A percentile compares a stretch with the other conserved stretches of the same genome.
These are phyloP conservation scores for Tolypocladium endophyticum DNA, from an alignment of 2,329 filamentous ascomycete species.

Conservation along the genomic window DNA sequence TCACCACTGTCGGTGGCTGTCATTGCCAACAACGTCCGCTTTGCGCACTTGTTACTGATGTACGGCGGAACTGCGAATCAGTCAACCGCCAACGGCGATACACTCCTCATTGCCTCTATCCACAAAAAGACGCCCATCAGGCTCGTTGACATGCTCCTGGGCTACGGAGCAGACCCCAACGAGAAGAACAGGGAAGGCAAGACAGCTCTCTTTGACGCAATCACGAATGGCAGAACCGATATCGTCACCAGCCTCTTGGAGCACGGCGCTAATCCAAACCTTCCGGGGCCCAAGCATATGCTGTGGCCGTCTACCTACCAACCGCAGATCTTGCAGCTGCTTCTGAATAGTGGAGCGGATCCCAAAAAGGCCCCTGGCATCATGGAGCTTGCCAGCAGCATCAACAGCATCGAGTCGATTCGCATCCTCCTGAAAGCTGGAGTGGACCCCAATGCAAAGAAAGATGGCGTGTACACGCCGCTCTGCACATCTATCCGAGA, in stretches of 20 bases:
- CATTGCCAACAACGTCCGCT: slow-evolving; percentile 39
- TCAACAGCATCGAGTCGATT: slow-evolving; percentile 54
- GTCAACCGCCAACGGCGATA: slow-evolving; percentile 45
- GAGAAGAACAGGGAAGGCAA: slow-evolving; percentile 50
- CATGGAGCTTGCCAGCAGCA: slow-evolving; percentile 52
- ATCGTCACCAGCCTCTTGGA: slow-evolving; percentile 40
- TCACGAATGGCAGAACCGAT: slow-evolving; percentile 44
- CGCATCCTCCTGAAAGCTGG: slow-evolving; percentile 45
- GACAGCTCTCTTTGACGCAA: slow-evolving; percentile 53
- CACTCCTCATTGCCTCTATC: slow-evolving; percentile 49
- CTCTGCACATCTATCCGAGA: slow-evolving; percentile 60
- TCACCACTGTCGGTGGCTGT: slow-evolving; percentile 43
- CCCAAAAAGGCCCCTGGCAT: slow-evolving; percentile 49
- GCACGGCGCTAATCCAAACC: slow-evolving; percentile 54
- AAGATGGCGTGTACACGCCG: slow-evolving; percentile 58
- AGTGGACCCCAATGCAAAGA: slow-evolving; percentile 50
- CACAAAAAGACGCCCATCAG: slow-evolving; percentile 43
- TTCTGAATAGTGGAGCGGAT: slow-evolving; percentile 50
- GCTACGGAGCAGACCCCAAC: slow-evolving; percentile 49
- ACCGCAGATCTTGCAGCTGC: slow-evolving; percentile 43
- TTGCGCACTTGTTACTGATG: slow-evolving; percentile 49
- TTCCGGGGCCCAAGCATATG: slow-evolving; percentile 59
- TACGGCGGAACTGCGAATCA: slow-evolving; percentile 50
- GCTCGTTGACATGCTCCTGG: slow-evolving; percentile 48
- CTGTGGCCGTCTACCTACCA: slow-evolving; percentile 56